Conservation (phyloP, 176 grass and related monocot genomes). For the Guadua angustifolia region DNA sequence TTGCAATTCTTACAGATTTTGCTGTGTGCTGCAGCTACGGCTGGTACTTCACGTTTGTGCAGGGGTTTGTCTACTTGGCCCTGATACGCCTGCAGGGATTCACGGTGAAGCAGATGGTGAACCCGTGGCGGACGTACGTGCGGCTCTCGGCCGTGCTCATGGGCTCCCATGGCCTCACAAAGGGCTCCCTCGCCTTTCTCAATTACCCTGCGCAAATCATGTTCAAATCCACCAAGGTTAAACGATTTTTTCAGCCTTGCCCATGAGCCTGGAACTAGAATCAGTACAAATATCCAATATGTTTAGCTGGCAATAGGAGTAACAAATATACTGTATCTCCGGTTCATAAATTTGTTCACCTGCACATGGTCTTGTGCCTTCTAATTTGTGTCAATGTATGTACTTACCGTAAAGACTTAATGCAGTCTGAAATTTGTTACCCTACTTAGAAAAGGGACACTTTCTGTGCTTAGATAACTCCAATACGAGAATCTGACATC, state of each 20-base stretch:
- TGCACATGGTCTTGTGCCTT: not conserved
- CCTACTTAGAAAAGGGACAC: not conserved
- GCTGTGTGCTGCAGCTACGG: conserved; percentile 55
- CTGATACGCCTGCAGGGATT: conserved; percentile 82
- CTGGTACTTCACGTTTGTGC: conserved; percentile 98
- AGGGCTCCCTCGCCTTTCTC: conserved; percentile 94
- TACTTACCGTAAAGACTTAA: not conserved
- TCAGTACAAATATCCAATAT: not conserved
- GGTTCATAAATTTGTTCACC: not conserved
- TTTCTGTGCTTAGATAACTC: not conserved
- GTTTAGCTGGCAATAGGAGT: not conserved
- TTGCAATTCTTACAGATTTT: not conserved
- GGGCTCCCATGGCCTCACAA: conserved; percentile 91
- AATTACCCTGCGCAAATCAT: conserved; percentile 95
- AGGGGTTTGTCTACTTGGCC: conserved; percentile 80
- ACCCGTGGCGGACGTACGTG: conserved; percentile 87
- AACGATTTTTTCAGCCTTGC: not conserved
- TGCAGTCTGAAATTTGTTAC: not conserved
- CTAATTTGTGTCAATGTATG: not conserved
- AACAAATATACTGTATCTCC: not conserved
- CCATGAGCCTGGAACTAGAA: not conserved
- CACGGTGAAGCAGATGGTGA: conserved; percentile 84
- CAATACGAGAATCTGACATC: conserved; percentile 3
- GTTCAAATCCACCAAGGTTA: conserved; percentile 99
- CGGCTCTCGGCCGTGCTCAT: conserved; percentile 81